Evolutionary conservation across 1,284 basidiomycete species (phyloP).

Genomic region (Cryptococcus depauperatus): DNA sequence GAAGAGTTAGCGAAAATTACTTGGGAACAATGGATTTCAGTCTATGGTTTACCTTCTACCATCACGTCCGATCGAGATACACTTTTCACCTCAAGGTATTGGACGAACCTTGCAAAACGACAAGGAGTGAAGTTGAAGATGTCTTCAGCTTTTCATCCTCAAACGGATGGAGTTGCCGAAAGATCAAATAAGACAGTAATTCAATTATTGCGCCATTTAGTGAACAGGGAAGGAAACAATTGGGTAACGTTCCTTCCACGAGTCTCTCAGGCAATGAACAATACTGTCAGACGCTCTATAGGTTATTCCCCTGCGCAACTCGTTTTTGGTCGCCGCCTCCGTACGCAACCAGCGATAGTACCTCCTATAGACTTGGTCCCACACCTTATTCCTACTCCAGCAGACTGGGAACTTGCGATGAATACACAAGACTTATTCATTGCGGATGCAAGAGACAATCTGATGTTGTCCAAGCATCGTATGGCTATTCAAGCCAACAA

Average conservation of each 20-base stretch:
- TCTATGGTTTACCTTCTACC: background rate
- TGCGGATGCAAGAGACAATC: background rate
- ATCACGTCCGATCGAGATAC: background rate
- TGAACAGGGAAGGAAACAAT: background rate
- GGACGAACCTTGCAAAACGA: background rate
- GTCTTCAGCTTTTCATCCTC: background rate
- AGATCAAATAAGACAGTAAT: background rate
- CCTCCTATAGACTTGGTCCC: background rate
- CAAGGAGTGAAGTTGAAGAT: background rate
- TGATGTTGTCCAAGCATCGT: background rate
- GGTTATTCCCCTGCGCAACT: background rate
- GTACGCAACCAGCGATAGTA: background rate
- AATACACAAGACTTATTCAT: background rate
- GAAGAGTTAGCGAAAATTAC: background rate
- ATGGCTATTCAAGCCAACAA: background rate
- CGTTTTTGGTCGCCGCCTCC: background rate
- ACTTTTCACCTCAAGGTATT: background rate
- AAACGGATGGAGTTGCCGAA: background rate
- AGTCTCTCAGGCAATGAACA: background rate
- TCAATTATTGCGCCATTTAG: background rate
- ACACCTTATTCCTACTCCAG: background rate
- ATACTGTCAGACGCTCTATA: background rate
- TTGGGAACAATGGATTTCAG: background rate
- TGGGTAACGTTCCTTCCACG: background rate
- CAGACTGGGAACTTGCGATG: background rate